Percentiles rank a stretch among this genome's conserved stretches.
phyloP scores from a whole-genome alignment of 2,329 filamentous ascomycete species.

The Venturiaceae sp. region DNA sequence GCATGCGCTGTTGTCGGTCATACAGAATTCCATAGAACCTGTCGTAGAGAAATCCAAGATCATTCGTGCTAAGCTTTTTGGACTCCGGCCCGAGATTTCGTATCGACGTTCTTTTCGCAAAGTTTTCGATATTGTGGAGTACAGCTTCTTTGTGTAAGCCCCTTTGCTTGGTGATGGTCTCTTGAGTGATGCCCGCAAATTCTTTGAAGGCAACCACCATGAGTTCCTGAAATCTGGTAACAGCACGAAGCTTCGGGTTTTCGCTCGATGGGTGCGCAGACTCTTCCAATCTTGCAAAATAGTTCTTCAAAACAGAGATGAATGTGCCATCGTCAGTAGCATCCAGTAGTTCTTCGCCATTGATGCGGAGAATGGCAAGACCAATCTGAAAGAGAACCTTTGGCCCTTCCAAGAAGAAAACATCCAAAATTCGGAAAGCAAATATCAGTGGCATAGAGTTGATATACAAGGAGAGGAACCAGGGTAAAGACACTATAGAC shows the following conservation, averaged over 20 bases:
- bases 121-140: constrained; percentile 90
- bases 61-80: constrained; percentile 76
- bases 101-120: constrained; percentile 93
- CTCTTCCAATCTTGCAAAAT: constrained; percentile 88
- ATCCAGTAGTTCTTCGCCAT: constrained; percentile 90
- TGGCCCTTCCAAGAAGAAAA: constrained; percentile 96
- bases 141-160: constrained; percentile 91
- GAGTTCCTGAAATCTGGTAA: constrained; percentile 92
- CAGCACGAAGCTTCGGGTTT: constrained; percentile 85
- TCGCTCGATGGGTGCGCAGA: constrained; percentile 93
- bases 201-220: constrained; percentile 99
- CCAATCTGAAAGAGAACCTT: constrained; percentile 97
- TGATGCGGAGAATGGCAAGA: constrained; percentile 91
- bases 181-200: constrained; percentile 90
- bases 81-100: constrained; percentile 92
- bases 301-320: constrained; percentile 89
- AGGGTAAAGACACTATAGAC: constrained; percentile 91
- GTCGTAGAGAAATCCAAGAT: constrained; percentile 86
- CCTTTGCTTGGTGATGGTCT: constrained; percentile 79
- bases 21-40: constrained; percentile 88
- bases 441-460: constrained; percentile 99
- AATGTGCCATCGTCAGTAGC: constrained; percentile 92
- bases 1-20: constrained; percentile 76
- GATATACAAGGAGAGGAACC: constrained; percentile 97
- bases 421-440: constrained; percentile 90